Evolutionary conservation across 2,329 filamentous ascomycete species (phyloP).

Genomic region (Penicillium decumbens): DNA sequence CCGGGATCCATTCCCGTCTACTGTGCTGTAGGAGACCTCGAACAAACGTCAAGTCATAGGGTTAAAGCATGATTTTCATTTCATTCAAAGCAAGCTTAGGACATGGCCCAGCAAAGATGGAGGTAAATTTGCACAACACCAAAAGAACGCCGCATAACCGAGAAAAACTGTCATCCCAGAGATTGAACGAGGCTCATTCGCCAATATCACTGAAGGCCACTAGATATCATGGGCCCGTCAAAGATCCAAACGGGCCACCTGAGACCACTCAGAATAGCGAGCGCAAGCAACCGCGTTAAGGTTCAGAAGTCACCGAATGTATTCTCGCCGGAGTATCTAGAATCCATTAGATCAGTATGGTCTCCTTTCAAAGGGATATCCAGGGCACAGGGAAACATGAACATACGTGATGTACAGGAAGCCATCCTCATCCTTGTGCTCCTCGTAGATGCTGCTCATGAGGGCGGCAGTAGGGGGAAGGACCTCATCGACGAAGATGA

Average conservation of each 20-base stretch:
- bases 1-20: background rate
- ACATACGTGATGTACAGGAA: conserved; percentile 96
- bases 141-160: conserved; percentile 21
- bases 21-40: background rate
- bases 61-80: conserved; percentile 2
- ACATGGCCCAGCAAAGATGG: conserved; percentile 14
- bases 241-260: background rate
- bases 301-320: conserved; percentile 66
- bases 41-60: background rate
- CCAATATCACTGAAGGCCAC: conserved; percentile 1
- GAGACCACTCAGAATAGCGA: conserved; percentile 11
- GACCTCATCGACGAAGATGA: conserved; percentile 99
- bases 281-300: conserved; percentile 7
- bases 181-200: conserved; percentile 7
- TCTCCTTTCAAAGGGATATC: background rate
- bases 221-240: conserved; percentile 1
- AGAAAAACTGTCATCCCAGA: conserved; percentile 11
- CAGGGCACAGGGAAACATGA: background rate
- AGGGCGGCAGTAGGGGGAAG: conserved; percentile 92
- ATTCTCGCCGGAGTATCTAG: conserved; percentile 93
- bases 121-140: conserved; percentile 21
- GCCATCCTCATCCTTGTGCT: conserved; percentile 86
- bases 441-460: conserved; percentile 99
- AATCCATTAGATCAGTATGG: conserved; percentile 23
- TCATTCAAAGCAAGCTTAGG: conserved; percentile 15